Evolutionary conservation across 129 eudicot species (phyloP).

Genomic region (Lactuca sativa): DNA sequence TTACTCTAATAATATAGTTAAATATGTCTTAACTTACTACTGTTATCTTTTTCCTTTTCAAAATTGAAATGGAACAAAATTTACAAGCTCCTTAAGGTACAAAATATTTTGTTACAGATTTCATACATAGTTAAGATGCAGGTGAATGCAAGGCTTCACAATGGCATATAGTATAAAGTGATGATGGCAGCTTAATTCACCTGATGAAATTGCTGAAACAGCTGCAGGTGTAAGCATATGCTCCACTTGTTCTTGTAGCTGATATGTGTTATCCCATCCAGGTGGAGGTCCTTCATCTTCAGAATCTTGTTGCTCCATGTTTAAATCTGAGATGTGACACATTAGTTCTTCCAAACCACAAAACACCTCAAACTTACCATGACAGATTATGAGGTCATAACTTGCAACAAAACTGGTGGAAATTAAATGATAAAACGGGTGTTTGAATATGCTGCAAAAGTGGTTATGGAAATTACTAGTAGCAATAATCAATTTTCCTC

Average conservation of each 20-base stretch:
- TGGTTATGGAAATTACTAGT: conserved; percentile 2
- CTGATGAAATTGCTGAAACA: conserved; percentile 14
- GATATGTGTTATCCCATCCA: conserved; percentile 43
- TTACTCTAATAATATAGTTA: too few relatives aligned
- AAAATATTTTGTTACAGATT: not conserved
- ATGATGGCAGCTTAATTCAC: conserved; percentile 12
- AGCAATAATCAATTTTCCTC: not conserved
- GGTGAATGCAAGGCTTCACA: conserved; percentile 1
- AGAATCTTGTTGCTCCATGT: conserved; percentile 32
- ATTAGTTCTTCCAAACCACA: not conserved
- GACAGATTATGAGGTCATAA: not conserved
- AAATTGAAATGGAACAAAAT: too few relatives aligned
- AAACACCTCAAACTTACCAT: not conserved
- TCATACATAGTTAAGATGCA: not conserved
- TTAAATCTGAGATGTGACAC: conserved; percentile 31
- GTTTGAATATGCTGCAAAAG: not conserved
- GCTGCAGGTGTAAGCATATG: conserved; percentile 13
- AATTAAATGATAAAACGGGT: not conserved
- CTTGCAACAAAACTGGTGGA: not conserved
- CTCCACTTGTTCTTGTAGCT: conserved; percentile 22
- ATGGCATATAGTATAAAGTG: not conserved
- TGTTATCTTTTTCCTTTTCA: too few relatives aligned
- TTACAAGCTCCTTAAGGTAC: too few relatives aligned
- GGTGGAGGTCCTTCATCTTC: conserved; percentile 49
- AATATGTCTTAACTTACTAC: too few relatives aligned